Conservation (phyloP, 1,139 yeast genomes). For the Yamadazyma jaroonii region DNA sequence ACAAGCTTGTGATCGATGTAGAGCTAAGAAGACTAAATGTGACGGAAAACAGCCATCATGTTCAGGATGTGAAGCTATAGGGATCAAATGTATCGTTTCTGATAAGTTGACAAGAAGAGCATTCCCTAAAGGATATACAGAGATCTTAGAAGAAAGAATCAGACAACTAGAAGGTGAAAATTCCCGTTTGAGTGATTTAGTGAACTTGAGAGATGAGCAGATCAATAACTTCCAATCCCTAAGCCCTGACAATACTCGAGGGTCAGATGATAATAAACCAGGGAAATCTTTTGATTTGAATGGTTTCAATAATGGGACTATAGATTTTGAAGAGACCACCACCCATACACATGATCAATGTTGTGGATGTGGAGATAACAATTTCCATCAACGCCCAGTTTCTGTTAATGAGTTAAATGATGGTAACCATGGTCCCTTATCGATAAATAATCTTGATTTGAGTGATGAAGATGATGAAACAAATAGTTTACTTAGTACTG, state of each 20-base stretch:
- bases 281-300: no score
- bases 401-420: constrained; percentile 52
- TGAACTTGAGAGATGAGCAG: constrained; percentile 64
- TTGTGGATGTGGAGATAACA: constrained; percentile 50
- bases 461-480: constrained; percentile 54
- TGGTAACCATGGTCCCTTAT: constrained; percentile 23
- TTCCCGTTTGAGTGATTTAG: constrained; percentile 42
- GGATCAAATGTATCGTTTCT: constrained; percentile 44
- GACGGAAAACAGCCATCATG: constrained; percentile 60
- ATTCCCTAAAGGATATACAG: constrained; percentile 51
- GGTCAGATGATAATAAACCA: constrained; percentile 1
- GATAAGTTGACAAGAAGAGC: constrained; percentile 45
- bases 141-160: constrained; percentile 44
- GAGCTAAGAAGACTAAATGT: constrained; percentile 76
- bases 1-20: constrained; percentile 85
- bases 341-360: constrained; percentile 23
- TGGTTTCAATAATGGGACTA: neutral
- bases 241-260: neutral
- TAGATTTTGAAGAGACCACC: neutral
- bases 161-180: constrained; percentile 46
- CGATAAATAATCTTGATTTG: constrained; percentile 38
- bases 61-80: constrained; percentile 41
- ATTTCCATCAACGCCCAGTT: constrained; percentile 61
- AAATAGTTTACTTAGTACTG: constrained; percentile 30
- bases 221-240: constrained; percentile 26